A percentile compares a stretch with the other conserved stretches of the same genome.
These are phyloP conservation scores for Erodium moschatum DNA, from an alignment of 441 rosid genomes.

Conservation along the genomic window DNA sequence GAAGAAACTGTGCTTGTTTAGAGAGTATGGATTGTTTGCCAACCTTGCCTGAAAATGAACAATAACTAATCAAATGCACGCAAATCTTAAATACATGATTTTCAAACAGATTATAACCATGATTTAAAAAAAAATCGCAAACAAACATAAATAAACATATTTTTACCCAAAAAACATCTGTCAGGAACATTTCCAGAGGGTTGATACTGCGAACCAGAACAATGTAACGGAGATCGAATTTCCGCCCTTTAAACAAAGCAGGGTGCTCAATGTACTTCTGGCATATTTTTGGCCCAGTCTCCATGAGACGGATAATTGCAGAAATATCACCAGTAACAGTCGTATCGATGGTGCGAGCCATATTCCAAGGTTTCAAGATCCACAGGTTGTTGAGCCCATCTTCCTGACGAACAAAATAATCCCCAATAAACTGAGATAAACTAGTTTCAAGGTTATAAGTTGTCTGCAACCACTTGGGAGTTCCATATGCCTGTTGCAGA, in stretches of 20 bases:
- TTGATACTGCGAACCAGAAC: slow-evolving; percentile 63
- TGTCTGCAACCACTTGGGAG: slow-evolving; percentile 79
- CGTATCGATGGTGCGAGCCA: slow-evolving; percentile 94
- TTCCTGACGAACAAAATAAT: slow-evolving; percentile 52
- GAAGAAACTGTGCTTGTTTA: slow-evolving; percentile 65
- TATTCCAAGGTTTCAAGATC: slow-evolving; percentile 97
- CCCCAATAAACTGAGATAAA: slow-evolving; percentile 71
- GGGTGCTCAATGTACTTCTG: slow-evolving; percentile 93
- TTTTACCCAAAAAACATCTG: slow-evolving; percentile 84
- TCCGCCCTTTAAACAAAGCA: slow-evolving; percentile 68
- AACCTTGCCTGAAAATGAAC: slow-evolving; percentile 58
- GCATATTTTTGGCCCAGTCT: slow-evolving; percentile 97
- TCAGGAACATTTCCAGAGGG: slow-evolving; percentile 68
- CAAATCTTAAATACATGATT: neutral
- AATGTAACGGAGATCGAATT: slow-evolving; percentile 78
- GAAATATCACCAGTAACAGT: slow-evolving; percentile 65
- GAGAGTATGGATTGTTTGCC: slow-evolving; percentile 74
- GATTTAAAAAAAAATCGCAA: too few species aligned
- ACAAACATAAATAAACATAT: neutral
- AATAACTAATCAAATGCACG: slow-evolving; percentile 6
- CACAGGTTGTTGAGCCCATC: slow-evolving; percentile 60
- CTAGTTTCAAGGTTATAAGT: slow-evolving; percentile 80
- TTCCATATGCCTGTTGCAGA: slow-evolving; percentile 57
- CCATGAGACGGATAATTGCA: slow-evolving; percentile 85
- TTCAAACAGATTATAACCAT: neutral